Conservation (phyloP, 2,329 filamentous ascomycete genomes). For the Fusarium agapanthi region DNA sequence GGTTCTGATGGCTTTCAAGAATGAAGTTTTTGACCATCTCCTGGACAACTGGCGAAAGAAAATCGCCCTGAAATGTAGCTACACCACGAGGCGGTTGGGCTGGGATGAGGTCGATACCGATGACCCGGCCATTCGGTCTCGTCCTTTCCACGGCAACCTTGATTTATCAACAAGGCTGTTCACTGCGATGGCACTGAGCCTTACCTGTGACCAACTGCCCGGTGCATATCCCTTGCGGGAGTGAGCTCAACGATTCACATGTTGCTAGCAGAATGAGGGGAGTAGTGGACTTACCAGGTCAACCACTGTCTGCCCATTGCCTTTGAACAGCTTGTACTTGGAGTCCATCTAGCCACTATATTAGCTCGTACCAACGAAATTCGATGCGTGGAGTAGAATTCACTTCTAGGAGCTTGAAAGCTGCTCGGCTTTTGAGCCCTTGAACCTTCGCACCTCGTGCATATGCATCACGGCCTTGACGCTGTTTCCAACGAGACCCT, state of each 20-base stretch:
- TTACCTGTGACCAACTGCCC: slow-evolving; percentile 75
- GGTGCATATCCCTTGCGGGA: slow-evolving; percentile 76
- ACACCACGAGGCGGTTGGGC: slow-evolving; percentile 90
- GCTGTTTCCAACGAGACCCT: slow-evolving; percentile 82
- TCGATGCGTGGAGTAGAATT: not conserved
- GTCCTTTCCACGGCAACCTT: slow-evolving; percentile 85
- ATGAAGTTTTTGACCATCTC: slow-evolving; percentile 81
- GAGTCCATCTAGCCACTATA: slow-evolving; percentile 72
- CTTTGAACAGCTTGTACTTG: slow-evolving; percentile 80
- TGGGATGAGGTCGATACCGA: slow-evolving; percentile 95
- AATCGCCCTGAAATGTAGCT: slow-evolving; percentile 95
- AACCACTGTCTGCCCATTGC: slow-evolving; percentile 80
- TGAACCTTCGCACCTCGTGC: slow-evolving; percentile 79
- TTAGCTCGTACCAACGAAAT: not conserved
- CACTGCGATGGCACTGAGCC: not conserved
- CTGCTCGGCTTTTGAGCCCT: slow-evolving; percentile 87
- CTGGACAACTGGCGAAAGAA: slow-evolving; percentile 79
- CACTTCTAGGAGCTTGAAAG: slow-evolving; percentile 91
- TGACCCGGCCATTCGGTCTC: slow-evolving; percentile 77
- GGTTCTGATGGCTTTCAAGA: slow-evolving; percentile 58
- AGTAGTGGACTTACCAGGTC: slow-evolving; percentile 73
- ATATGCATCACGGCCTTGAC: slow-evolving; percentile 78
- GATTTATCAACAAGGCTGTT: not conserved
- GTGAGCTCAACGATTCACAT: slow-evolving; percentile 10
- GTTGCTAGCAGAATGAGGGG: not conserved